Conservation (phyloP, 139 green algal genomes). For the Micromonas pusilla region DNA sequence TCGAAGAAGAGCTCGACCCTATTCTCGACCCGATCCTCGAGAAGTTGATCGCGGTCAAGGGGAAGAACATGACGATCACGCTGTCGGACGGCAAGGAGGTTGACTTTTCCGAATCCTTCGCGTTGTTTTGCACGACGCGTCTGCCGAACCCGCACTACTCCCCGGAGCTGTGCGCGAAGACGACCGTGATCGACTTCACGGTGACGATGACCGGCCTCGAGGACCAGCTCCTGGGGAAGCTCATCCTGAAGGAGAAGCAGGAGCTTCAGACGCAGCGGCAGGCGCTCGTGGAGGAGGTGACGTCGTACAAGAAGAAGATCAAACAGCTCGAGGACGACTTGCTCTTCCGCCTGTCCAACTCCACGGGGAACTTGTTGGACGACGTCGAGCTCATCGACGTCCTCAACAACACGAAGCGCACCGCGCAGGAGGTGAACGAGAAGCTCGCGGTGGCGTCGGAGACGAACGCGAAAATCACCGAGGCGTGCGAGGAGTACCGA, state of each 20-base stretch:
- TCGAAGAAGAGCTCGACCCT: constrained; percentile 85
- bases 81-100: constrained; percentile 65
- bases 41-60: constrained; percentile 54
- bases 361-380: constrained; percentile 74
- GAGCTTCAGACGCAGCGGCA: constrained; percentile 55
- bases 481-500: constrained; percentile 54
- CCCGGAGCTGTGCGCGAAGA: constrained; percentile 59
- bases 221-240: constrained; percentile 60
- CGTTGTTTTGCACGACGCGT: constrained; percentile 56
- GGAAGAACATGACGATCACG: constrained; percentile 55
- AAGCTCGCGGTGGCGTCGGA: constrained; percentile 58
- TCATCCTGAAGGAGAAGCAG: constrained; percentile 49
- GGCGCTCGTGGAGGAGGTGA: constrained; percentile 51
- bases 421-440: constrained; percentile 69
- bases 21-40: constrained; percentile 82
- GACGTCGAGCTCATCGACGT: constrained; percentile 71
- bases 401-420: constrained; percentile 68
- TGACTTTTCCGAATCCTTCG: constrained; percentile 56
- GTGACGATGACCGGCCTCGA: constrained; percentile 54
- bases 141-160: constrained; percentile 56
- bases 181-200: constrained; percentile 61
- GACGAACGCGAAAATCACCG: constrained; percentile 61
- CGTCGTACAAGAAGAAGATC: constrained; percentile 48
- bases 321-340: constrained; percentile 68
- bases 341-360: constrained; percentile 63